Evolutionary conservation across 805 yeast genomes (phyloP), one percentile per base, ranked within the genome.

Genomic region (Saccharomycopsis sp.): DNA sequence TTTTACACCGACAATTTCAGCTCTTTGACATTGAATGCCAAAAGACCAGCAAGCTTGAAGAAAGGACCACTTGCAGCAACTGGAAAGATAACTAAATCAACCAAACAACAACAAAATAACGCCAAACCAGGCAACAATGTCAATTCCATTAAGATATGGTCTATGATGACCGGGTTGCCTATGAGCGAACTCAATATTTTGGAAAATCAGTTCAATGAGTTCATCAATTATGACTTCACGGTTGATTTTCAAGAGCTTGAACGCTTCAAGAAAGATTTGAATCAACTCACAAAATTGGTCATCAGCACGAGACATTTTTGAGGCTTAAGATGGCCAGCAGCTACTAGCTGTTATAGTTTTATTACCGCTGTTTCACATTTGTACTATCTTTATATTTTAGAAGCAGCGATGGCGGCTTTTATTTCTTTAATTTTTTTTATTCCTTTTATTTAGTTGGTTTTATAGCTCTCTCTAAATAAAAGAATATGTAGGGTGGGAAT

Each of bases 151-250:
- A 34, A 34, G 2, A 14, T 52, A 4, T 60, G 60, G 60, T 57
- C 62, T 8, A 20, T 54, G 34, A 50, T 60, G 7, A 44, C 60
- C 24, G 62, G 62, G 16, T 60, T 60, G 34, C 3, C 52, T 14
- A 51, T 21, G 18, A 34, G 34, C 12, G 60, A 57, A 44, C 34
- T 60, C 8, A 50, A 29, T 15, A 54, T 44, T 23, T 50, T 60
- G 23, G 50, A 51, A 23, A 15, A 44, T 3, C 34, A 57, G 14
- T 53, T 60, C 40, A 48, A 46, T 16, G 34, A 51, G 34, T 53
- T 50, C 21, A 12, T 57, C 23, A 50, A 37, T 16, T 51, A 56
- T 29, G 57, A 54, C 47, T 57, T 59, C 20, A 29, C 14, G 14
- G 37, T 56, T 18, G 20, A 21, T 34, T 18, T 18, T 4, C 8